A percentile compares a stretch with the other conserved stretches of the same genome.
phyloP scores from a whole-genome alignment of 768 basidiomycete species.

The Suillus subaureus region DNA sequence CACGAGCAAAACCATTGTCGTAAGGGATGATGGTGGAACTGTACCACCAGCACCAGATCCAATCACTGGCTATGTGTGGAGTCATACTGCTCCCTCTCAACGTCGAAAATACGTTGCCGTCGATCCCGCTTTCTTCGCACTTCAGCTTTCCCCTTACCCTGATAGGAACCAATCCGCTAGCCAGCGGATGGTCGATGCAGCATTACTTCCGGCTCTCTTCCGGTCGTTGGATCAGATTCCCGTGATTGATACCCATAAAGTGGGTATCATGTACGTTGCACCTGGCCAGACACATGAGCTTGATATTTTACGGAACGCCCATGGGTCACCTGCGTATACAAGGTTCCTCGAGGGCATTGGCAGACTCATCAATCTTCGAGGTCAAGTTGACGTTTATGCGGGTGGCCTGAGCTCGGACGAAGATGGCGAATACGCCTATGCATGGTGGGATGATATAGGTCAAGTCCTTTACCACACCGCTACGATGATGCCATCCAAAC shows the following conservation, averaged over 20 bases:
- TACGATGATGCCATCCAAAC: constrained; percentile 90
- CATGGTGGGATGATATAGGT: constrained; percentile 98
- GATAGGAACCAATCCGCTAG: constrained; percentile 40
- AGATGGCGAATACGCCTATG: constrained; percentile 96
- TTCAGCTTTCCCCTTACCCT: constrained; percentile 84
- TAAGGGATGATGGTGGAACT: constrained; percentile 7
- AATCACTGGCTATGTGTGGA: constrained; percentile 89
- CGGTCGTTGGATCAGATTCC: constrained; percentile 79
- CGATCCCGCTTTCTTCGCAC: constrained; percentile 82
- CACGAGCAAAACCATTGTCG: constrained; percentile 9
- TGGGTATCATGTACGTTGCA: constrained; percentile 94
- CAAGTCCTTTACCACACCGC: constrained; percentile 95
- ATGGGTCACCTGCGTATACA: constrained; percentile 94
- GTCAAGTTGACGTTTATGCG: constrained; percentile 89
- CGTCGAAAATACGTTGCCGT: constrained; percentile 83
- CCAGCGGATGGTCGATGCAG: constrained; percentile 53
- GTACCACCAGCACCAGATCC: constrained; percentile 59
- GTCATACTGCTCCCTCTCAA: constrained; percentile 82
- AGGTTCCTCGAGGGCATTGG: constrained; percentile 92
- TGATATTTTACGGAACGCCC: constrained; percentile 86
- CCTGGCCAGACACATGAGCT: constrained; percentile 84
- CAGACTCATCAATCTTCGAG: constrained; percentile 82
- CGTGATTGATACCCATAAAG: constrained; percentile 96
- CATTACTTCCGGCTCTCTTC: constrained; percentile 59
- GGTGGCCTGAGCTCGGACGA: constrained; percentile 89